Percentiles rank a stretch among this genome's conserved stretches.
phyloP scores from a whole-genome alignment of 306 rosid genomes.

The Senna siamea region DNA sequence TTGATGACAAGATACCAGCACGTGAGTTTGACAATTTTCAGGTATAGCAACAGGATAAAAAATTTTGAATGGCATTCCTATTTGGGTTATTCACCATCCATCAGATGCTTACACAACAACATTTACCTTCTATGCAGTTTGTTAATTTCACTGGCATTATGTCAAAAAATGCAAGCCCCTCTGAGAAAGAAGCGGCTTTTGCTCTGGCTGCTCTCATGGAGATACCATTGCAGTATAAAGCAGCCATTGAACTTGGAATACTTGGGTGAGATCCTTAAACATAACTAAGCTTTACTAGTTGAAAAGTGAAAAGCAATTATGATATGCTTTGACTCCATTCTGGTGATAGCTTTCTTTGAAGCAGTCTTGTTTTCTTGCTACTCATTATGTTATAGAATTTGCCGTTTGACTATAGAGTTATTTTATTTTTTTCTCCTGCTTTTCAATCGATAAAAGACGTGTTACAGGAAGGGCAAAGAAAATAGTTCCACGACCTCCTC shows the following conservation, averaged over 20 bases:
- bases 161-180: constrained; percentile 43
- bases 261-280: constrained; percentile 63
- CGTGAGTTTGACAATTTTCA: constrained; percentile 89
- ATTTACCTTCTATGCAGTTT: constrained; percentile 53
- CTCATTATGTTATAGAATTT: constrained; percentile 23
- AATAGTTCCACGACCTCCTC: constrained; percentile 72
- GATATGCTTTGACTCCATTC: not conserved
- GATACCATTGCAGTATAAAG: constrained; percentile 90
- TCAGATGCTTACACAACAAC: not conserved
- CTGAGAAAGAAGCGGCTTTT: constrained; percentile 80
- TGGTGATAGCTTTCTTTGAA: not conserved
- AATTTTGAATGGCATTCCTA: constrained; percentile 5
- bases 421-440: not conserved
- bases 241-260: constrained; percentile 57
- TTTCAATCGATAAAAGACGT: constrained; percentile 51
- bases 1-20: constrained; percentile 84
- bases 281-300: not conserved
- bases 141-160: constrained; percentile 82
- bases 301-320: not conserved
- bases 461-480: constrained; percentile 64
- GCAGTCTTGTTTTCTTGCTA: constrained; percentile 29
- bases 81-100: constrained; percentile 7
- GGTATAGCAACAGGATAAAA: constrained; percentile 43
- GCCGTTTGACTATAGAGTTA: not conserved
- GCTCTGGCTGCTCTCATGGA: constrained; percentile 98